Base-by-base conservation (phyloP, 805 yeast genomes). In the Candida suzukii region DNA sequence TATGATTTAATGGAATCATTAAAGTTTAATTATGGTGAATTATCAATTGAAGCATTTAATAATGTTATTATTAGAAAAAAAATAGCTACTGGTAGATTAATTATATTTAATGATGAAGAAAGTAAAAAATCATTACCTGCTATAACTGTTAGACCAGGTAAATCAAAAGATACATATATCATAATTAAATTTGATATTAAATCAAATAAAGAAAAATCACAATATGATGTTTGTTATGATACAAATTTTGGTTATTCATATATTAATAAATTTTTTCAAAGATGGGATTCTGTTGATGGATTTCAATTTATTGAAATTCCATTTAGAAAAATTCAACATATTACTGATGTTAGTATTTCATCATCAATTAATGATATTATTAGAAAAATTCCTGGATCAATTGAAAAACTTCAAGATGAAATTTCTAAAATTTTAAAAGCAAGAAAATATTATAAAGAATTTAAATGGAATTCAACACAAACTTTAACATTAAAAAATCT, bases 101-200 rank as follows among this genome's bases (percentile, higher is more conserved):
- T 85, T 40, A 68, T 80, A 6, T 87, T 66, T 57, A 69, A 76
- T 45, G 81, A 79, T 52, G 57, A 58, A 5, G 54, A 64, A 7
- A 70, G 61, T 4, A 31, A 16, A 3, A 56, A 59, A 14, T 48
- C 71, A 1, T 57, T 65, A 37, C 60, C 74, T 12, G 95, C 88
- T 5, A 70, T 82, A 42, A 61, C 81, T 21, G 65, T 74, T 30
- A 76, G 68, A 53, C 45, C 70, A 48, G 61, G 66, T 55, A 40
- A 35, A 21, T 17, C 14, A 14, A 16, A 14, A 9, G 14, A 21
- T 7, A 11, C 26, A 4, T 8, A 14, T 7, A 22, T 34, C 11
- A 24, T 34, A 3, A 14, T 21, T 9, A 14, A 17, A 17, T 13
- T 35, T 13, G 37, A 19, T 4, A 21, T 34, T 5, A 34, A 34